These are phyloP conservation scores for Clavispora carvajalis DNA, from an alignment of 805 yeast genomes.

Conservation along the genomic window DNA sequence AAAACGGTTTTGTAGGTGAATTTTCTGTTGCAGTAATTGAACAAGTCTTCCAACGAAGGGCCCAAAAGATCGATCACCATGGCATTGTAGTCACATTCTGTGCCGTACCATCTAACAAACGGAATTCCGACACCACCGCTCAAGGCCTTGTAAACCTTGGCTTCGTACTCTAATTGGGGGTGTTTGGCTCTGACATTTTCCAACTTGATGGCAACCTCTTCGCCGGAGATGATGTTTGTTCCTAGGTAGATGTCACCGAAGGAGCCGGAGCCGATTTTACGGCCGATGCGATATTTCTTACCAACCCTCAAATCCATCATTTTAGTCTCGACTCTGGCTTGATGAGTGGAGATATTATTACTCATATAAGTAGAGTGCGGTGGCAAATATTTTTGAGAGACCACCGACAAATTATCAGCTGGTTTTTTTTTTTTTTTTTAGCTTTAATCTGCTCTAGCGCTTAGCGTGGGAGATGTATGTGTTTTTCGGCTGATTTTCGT, in stretches of 20 bases:
- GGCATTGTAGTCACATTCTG: constrained; percentile 94
- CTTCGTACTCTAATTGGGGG: constrained; percentile 96
- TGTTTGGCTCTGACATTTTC: constrained; percentile 89
- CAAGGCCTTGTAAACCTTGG: constrained; percentile 87
- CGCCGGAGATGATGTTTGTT: constrained; percentile 91
- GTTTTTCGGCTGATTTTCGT: neutral
- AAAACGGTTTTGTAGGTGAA: constrained; percentile 91
- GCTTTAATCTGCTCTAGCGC: too few relatives aligned
- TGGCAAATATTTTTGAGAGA: neutral
- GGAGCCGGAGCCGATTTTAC: constrained; percentile 95
- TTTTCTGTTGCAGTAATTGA: constrained; percentile 92
- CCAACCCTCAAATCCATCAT: constrained; percentile 77
- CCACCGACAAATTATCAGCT: neutral
- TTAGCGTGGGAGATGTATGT: too few relatives aligned
- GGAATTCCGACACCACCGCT: constrained; percentile 98
- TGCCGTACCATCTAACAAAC: constrained; percentile 93
- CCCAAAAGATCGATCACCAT: constrained; percentile 95
- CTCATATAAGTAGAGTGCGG: constrained; percentile 9
- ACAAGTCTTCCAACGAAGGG: constrained; percentile 90
- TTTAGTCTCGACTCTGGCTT: constrained; percentile 12
- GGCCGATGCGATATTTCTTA: constrained; percentile 87
- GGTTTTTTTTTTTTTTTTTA: too few relatives aligned
- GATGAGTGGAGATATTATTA: constrained; percentile 11
- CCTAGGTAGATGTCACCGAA: constrained; percentile 96
- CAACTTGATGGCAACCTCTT: constrained; percentile 94